Base-by-base conservation (phyloP, 2,329 filamentous ascomycete species). In the Penicillium sp. region DNA sequence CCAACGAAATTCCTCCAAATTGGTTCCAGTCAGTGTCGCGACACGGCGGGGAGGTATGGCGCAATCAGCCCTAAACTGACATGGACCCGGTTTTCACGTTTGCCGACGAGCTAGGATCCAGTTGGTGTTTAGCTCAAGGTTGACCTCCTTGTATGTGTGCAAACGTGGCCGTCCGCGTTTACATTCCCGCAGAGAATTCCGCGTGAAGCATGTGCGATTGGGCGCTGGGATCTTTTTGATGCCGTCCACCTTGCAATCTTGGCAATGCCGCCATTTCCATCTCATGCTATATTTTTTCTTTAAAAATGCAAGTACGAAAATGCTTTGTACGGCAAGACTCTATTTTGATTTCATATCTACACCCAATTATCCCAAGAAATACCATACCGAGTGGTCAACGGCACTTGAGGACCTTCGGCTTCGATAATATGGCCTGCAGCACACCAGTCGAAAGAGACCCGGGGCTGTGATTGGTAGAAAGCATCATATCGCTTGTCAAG, bases 391-490 rank as follows among this genome's bases (percentile, higher is more conserved):
- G 47, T 57, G 2, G 54, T 56, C 33, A 62, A 31, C 1, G 58
- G 52, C 6, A 57, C 56, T 52, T 70, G 69, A 0, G 70, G 67
- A 1, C 72, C 71, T 49, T 75, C 73, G 0, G 65, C 63, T 4
- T 67, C 68, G 1, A 70, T 26, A 0, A 75, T 58, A 52, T 75
- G 73, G 2, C 70, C 73, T 6, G 52, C 49, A 44, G 69, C 70
- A 43, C 73, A 75, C 29, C 62, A 63, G 12, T 63, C 59, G 51
- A 69, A 75, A 0, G 62, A 62, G 0, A 75, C 69, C 39, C 52
- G 65, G 1, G 65, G 62, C 43, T 74, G 70, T 0, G 47, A 26
- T 0, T 47, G 16, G 48, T 75, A 75, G 38, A 74, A 74, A 0
- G 18, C 39, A 52, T 75, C 70, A 26, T 65, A 72, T 3, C 53